phyloP scores from a whole-genome alignment of 1,284 basidiomycete species.

The Fistulinella staudtii region DNA sequence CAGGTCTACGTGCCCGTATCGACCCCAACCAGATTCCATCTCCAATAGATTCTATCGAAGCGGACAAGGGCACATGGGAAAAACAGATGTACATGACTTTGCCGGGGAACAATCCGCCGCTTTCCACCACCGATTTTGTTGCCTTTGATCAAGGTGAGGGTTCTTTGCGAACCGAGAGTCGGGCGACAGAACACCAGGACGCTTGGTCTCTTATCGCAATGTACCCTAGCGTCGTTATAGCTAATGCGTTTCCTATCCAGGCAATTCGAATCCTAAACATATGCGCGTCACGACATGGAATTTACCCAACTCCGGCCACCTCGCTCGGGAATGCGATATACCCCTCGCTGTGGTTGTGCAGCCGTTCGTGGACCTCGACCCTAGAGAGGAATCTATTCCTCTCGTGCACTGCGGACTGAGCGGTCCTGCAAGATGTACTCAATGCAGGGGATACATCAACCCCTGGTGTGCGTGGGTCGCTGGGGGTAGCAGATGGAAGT shows the following conservation, averaged over 20 bases:
- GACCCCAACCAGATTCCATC: slow-evolving; percentile 92
- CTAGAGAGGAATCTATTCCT: slow-evolving; percentile 82
- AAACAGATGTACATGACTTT: slow-evolving; percentile 73
- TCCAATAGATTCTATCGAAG: slow-evolving; percentile 79
- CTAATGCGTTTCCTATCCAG: slow-evolving; percentile 31
- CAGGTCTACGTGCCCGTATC: slow-evolving; percentile 79
- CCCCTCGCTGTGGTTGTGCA: slow-evolving; percentile 87
- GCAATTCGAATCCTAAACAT: slow-evolving; percentile 83
- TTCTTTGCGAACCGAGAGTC: background rate
- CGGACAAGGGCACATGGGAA: slow-evolving; percentile 84
- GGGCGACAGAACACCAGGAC: background rate
- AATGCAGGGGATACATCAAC: slow-evolving; percentile 92
- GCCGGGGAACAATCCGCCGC: slow-evolving; percentile 74
- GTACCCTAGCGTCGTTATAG: background rate
- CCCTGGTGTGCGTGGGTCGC: slow-evolving; percentile 89
- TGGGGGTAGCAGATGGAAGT: slow-evolving; percentile 87
- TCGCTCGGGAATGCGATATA: slow-evolving; percentile 80
- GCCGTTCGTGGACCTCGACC: slow-evolving; percentile 82
- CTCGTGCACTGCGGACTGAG: slow-evolving; percentile 61
- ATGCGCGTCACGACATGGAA: slow-evolving; percentile 86
- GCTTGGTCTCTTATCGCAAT: background rate
- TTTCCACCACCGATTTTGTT: slow-evolving; percentile 84
- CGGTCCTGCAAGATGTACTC: slow-evolving; percentile 84
- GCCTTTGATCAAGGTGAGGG: slow-evolving; percentile 87
- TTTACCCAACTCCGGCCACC: slow-evolving; percentile 76